Evolutionary conservation across 1,139 yeast species (phyloP).

Genomic region (Suhomyces bolitotheri): DNA sequence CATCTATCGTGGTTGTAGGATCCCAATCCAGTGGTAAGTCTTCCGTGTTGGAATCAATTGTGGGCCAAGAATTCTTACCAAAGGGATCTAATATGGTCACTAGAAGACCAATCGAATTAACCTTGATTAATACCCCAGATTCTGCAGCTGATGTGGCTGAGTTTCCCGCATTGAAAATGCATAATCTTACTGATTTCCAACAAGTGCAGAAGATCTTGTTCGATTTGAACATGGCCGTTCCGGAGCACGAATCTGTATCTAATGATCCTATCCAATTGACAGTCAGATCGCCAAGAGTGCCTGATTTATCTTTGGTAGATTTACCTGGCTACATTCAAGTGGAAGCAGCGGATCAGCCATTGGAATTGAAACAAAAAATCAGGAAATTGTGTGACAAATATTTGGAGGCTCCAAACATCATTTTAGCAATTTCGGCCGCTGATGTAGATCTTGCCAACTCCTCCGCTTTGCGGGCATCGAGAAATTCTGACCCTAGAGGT

Average conservation of each 20-base stretch:
- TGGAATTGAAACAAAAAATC: slow-evolving; percentile 75
- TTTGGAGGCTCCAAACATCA: slow-evolving; percentile 87
- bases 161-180: slow-evolving; percentile 85
- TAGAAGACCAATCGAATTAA: slow-evolving; percentile 89
- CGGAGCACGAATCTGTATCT: slow-evolving; percentile 79
- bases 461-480: slow-evolving; percentile 90
- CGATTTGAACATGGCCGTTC: slow-evolving; percentile 91
- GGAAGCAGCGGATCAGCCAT: slow-evolving; percentile 95
- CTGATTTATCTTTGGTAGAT: slow-evolving; percentile 92
- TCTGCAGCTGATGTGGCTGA: slow-evolving; percentile 87
- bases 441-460: slow-evolving; percentile 98
- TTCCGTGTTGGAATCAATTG: slow-evolving; percentile 89
- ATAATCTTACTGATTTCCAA: slow-evolving; percentile 78
- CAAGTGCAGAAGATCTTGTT: slow-evolving; percentile 83
- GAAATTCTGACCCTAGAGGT: slow-evolving; percentile 89
- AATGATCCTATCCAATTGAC: slow-evolving; percentile 91
- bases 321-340: slow-evolving; percentile 97
- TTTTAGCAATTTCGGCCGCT: slow-evolving; percentile 94
- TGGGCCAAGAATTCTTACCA: slow-evolving; percentile 92
- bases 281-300: slow-evolving; percentile 87
- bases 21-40: slow-evolving; percentile 98
- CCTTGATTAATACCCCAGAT: slow-evolving; percentile 82
- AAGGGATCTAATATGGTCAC: slow-evolving; percentile 97
- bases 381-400: slow-evolving; percentile 79
- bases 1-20: slow-evolving; percentile 95